These are phyloP conservation scores for Fusarium sp. DNA, from an alignment of 2,329 filamentous ascomycete genomes.

Conservation along the genomic window DNA sequence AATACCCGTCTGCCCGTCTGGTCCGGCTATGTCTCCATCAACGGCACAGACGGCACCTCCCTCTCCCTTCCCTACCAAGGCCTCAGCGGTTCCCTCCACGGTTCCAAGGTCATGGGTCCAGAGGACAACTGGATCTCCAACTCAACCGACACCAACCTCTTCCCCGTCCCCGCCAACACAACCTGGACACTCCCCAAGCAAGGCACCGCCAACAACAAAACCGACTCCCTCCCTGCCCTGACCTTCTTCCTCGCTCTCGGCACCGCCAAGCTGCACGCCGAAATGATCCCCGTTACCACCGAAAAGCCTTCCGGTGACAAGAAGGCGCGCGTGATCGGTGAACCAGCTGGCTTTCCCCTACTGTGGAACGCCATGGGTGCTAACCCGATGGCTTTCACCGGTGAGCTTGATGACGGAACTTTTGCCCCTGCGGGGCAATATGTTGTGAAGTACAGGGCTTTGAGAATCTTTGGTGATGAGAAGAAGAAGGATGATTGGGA, in stretches of 20 bases:
- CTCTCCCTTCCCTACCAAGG: conserved; percentile 58
- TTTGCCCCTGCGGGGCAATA: conserved; percentile 64
- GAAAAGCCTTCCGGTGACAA: conserved; percentile 41
- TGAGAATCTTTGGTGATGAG: conserved; percentile 64
- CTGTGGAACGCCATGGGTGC: conserved; percentile 47
- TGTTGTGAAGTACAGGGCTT: conserved; percentile 60
- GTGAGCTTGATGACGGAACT: conserved; percentile 58
- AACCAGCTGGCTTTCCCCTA: conserved; percentile 57
- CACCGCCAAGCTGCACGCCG: conserved; percentile 56
- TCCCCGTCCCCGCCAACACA: conserved; percentile 49
- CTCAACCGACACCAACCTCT: conserved; percentile 49
- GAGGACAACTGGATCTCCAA: conserved; percentile 47
- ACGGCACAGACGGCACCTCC: conserved; percentile 53
- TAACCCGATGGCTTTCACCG: conserved; percentile 56
- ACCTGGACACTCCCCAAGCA: conserved; percentile 58
- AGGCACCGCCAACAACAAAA: conserved; percentile 48
- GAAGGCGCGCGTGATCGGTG: conserved; percentile 55
- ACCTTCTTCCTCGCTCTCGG: conserved; percentile 59
- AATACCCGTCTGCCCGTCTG: conserved; percentile 55
- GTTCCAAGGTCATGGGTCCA: conserved; percentile 40
- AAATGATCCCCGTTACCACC: conserved; percentile 55
- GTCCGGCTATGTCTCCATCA: conserved; percentile 57
- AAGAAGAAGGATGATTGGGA: conserved; percentile 61
- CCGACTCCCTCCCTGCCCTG: conserved; percentile 54
- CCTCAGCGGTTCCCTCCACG: conserved; percentile 52